A percentile compares a stretch with the other conserved stretches of the same genome.
phyloP scores from a whole-genome alignment of 108 stramenopile species.

The Nitzschia palea region DNA sequence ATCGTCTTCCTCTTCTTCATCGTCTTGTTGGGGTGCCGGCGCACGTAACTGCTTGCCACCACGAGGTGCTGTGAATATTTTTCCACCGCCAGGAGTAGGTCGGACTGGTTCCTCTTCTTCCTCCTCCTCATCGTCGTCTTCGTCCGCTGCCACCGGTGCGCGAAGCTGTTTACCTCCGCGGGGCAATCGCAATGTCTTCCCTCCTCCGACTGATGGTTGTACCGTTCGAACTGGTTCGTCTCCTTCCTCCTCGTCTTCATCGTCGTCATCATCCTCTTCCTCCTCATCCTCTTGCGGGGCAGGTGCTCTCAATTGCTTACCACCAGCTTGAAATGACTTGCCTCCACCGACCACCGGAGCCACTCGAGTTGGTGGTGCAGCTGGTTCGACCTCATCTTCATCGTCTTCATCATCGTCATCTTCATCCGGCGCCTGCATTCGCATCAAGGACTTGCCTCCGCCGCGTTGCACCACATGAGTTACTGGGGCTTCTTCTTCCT shows the following conservation, averaged over 20 bases:
- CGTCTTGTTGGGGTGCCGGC: constrained; percentile 46
- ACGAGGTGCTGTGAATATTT: constrained; percentile 62
- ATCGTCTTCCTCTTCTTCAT: constrained; percentile 40
- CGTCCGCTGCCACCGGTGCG: constrained; percentile 11
- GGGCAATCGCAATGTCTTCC: constrained; percentile 17
- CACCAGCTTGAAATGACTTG: constrained; percentile 40
- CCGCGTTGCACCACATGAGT: constrained; percentile 14
- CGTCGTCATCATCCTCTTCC: constrained; percentile 44
- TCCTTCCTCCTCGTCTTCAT: constrained; percentile 37
- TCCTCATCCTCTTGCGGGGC: constrained; percentile 23
- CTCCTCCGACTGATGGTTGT: constrained; percentile 10
- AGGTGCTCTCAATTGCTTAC: constrained; percentile 63
- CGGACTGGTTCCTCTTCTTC: constrained; percentile 28
- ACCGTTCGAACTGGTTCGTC: constrained; percentile 9
- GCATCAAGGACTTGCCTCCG: constrained; percentile 55
- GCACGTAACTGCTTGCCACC: constrained; percentile 73
- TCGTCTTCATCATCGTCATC: constrained; percentile 40
- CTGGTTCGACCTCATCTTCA: constrained; percentile 54
- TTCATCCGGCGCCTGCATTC: constrained; percentile 40
- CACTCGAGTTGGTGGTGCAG: constrained; percentile 22
- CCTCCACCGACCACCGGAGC: constrained; percentile 32
- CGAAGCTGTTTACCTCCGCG: constrained; percentile 22
- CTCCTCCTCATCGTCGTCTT: constrained; percentile 36
- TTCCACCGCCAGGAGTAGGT: constrained; percentile 32
- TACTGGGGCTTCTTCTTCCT: constrained; percentile 22